Evolutionary conservation across 352 stramenopile genomes (phyloP).

Genomic region (Paralagenidium karlingii): DNA sequence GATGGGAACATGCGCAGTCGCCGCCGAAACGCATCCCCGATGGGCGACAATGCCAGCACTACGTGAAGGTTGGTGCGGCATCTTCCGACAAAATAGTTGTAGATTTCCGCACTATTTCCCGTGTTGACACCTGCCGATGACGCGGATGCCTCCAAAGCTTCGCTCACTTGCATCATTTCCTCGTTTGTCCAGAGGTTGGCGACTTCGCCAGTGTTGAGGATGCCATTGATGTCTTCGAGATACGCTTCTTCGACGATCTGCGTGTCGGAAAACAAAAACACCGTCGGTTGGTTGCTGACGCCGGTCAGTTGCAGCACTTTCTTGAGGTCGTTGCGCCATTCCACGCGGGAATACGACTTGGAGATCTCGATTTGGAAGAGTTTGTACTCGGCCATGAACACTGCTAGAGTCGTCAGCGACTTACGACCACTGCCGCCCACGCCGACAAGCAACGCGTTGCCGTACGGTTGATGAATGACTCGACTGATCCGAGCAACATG

Average conservation of each 20-base stretch:
- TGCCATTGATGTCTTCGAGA: conserved; percentile 89
- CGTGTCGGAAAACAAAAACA: conserved; percentile 90
- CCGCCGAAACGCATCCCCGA: conserved; percentile 88
- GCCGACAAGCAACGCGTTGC: conserved; percentile 89
- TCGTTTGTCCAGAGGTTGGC: conserved; percentile 87
- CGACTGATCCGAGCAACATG: conserved; percentile 88
- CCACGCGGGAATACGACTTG: conserved; percentile 85
- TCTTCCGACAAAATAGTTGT: conserved; percentile 86
- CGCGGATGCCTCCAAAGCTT: conserved; percentile 51
- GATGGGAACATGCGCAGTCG: conserved; percentile 93
- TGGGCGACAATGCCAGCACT: conserved; percentile 88
- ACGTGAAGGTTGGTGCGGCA: conserved; percentile 91
- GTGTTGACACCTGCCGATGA: conserved; percentile 53
- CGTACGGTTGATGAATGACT: conserved; percentile 88
- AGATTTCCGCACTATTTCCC: conserved; percentile 59
- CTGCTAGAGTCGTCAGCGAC: conserved; percentile 84
- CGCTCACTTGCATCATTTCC: conserved; percentile 75
- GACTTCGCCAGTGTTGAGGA: conserved; percentile 90
- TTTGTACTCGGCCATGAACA: conserved; percentile 92
- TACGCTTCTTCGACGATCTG: conserved; percentile 90
- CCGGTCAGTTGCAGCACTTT: conserved; percentile 68
- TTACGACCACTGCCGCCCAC: conserved; percentile 89
- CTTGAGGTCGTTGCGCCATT: conserved; percentile 92
- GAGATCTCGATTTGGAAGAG: conserved; percentile 95
- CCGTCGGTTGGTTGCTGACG: conserved; percentile 75